A percentile compares a stretch with the other conserved stretches of the same genome.
phyloP scores from a whole-genome alignment of 805 yeast genomes.

The Starmerella floricola region DNA sequence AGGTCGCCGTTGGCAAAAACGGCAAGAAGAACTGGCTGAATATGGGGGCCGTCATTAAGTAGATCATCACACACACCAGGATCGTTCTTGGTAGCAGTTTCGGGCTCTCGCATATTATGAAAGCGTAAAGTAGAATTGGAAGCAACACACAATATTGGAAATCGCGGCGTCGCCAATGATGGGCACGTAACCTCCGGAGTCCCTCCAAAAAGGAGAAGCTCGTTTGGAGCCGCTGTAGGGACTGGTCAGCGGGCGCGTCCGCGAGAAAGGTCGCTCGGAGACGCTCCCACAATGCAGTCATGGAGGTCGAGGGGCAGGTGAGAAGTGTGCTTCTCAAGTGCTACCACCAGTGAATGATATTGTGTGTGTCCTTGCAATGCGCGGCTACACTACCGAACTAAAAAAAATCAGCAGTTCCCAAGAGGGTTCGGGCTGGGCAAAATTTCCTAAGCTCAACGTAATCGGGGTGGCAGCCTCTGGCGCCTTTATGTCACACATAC shows the following conservation, averaged over 20 bases:
- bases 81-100: conserved; percentile 25
- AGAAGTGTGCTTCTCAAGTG: too few relatives aligned
- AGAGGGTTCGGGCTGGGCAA: too few relatives aligned
- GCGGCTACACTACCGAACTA: too few relatives aligned
- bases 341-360: too few relatives aligned
- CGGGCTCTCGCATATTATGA: conserved; percentile 29
- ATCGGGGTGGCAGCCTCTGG: too few relatives aligned
- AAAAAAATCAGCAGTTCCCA: too few relatives aligned
- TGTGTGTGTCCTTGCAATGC: too few relatives aligned
- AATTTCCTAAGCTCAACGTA: too few relatives aligned
- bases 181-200: conserved; percentile 25
- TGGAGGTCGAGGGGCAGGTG: too few relatives aligned
- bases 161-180: conserved; percentile 34
- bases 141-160: conserved; percentile 38
- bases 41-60: conserved; percentile 52
- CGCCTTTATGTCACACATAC: too few relatives aligned
- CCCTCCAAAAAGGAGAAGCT: conserved; percentile 29
- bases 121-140: conserved; percentile 41
- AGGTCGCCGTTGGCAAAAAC: conserved; percentile 71
- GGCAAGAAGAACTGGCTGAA: conserved; percentile 74
- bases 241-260: conserved; percentile 30
- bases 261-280: conserved; percentile 25
- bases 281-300: conserved; percentile 20
- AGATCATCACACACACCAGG: conserved; percentile 34
- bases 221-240: conserved; percentile 26